phyloP scores from a whole-genome alignment of 345 rosid species.

The Dipteronia dyeriana region DNA sequence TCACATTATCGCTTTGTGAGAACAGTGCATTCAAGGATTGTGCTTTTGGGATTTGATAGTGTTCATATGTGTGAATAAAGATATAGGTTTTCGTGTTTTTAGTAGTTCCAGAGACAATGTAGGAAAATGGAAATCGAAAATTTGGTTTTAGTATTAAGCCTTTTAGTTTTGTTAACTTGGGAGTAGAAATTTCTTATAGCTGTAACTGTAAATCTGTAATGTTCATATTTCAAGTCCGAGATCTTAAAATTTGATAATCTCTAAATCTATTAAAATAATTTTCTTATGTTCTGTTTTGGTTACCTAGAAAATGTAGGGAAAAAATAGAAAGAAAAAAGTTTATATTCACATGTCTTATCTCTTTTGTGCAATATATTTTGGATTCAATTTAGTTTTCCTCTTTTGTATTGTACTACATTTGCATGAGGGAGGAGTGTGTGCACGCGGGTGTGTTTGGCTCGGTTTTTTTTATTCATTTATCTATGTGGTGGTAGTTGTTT shows the following conservation, averaged over 20 bases:
- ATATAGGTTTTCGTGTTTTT: not conserved
- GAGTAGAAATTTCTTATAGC: not conserved
- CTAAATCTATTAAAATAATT: not conserved
- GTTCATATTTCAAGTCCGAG: too few relatives aligned
- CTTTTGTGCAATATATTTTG: not conserved
- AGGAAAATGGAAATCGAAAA: not conserved
- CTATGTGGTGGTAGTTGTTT: constrained; percentile 13
- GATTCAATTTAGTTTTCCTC: not conserved
- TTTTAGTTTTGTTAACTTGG: not conserved
- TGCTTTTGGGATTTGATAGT: not conserved
- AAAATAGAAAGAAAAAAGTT: not conserved
- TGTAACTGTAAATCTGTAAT: too few relatives aligned
- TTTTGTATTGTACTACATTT: not conserved
- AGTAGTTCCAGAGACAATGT: not conserved
- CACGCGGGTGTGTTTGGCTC: not conserved
- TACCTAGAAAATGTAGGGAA: constrained; percentile 7
- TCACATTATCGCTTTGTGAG: not conserved
- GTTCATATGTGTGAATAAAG: not conserved
- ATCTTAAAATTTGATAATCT: not conserved
- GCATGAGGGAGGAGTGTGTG: not conserved
- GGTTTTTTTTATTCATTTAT: constrained; percentile 14
- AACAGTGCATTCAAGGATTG: not conserved
- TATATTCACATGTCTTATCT: not conserved
- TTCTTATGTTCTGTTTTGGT: constrained; percentile 6
- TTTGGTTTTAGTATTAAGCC: not conserved